phyloP scores from a whole-genome alignment of 371 early-diverging fungal genomes.

The Nematocida ausubeli region DNA sequence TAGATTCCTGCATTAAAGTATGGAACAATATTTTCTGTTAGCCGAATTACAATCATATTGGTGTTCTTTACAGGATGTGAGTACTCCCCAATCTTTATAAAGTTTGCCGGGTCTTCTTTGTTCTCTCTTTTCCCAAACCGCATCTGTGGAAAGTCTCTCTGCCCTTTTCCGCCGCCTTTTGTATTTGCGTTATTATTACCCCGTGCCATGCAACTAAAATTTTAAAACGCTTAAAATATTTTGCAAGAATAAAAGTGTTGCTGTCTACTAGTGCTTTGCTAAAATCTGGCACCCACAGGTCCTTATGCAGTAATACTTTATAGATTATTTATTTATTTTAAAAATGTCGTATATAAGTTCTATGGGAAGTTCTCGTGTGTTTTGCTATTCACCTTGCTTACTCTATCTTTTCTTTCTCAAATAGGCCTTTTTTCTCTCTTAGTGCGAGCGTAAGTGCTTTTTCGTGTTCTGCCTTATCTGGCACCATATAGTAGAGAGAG shows the following conservation, averaged over 20 bases:
- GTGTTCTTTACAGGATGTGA: conserved; percentile 43
- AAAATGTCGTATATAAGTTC: too few relatives aligned
- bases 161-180: background rate
- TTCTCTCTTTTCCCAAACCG: conserved; percentile 35
- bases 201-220: conserved; percentile 1
- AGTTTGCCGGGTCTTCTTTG: conserved; percentile 25
- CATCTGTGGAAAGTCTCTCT: conserved; percentile 42
- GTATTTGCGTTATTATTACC: background rate
- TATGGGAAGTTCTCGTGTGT: too few relatives aligned
- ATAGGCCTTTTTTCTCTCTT: conserved; percentile 44
- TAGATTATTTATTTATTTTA: too few relatives aligned
- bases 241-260: background rate
- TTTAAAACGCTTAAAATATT: conserved; percentile 2
- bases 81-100: conserved; percentile 39
- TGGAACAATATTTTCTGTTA: conserved; percentile 35
- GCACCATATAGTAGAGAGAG: background rate
- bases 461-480: conserved; percentile 25
- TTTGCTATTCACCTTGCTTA: too few relatives aligned
- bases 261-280: too few relatives aligned
- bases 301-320: too few relatives aligned
- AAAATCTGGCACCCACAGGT: too few relatives aligned
- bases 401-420: conserved; percentile 25
- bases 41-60: conserved; percentile 31
- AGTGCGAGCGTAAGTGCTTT: background rate
- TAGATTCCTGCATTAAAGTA: conserved; percentile 54